These are phyloP conservation scores for Aaosphaeria pasadenensis DNA, from an alignment of 2,329 filamentous ascomycete species.

Conservation along the genomic window DNA sequence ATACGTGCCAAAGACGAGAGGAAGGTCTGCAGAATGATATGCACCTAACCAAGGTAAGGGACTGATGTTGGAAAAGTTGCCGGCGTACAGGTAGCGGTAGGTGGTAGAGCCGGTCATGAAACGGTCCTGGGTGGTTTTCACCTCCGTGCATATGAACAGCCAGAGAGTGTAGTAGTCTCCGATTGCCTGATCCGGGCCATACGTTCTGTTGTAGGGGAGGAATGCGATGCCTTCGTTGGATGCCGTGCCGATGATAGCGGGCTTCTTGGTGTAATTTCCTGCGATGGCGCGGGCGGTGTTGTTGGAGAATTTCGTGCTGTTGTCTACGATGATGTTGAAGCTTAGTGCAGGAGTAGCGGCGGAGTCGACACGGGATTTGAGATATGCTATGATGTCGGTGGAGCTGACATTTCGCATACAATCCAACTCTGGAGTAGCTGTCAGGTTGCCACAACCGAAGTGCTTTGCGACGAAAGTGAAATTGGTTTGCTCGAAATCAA, in stretches of 20 bases:
- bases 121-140: slow-evolving; percentile 24
- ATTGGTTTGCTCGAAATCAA: slow-evolving; percentile 28
- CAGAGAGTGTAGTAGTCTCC: slow-evolving; percentile 18
- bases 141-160: slow-evolving; percentile 28
- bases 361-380: slow-evolving; percentile 19
- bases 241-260: slow-evolving; percentile 37
- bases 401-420: slow-evolving; percentile 36
- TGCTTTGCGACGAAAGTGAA: slow-evolving; percentile 38
- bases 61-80: slow-evolving; percentile 35
- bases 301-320: slow-evolving; percentile 32
- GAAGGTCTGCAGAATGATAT: slow-evolving; percentile 35
- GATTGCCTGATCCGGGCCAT: slow-evolving; percentile 19
- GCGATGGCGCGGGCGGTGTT: slow-evolving; percentile 28
- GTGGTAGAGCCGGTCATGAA: slow-evolving; percentile 21
- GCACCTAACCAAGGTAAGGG: slow-evolving; percentile 34
- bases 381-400: slow-evolving; percentile 27
- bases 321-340: slow-evolving; percentile 28
- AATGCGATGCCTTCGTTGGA: slow-evolving; percentile 35
- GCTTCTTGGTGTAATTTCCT: slow-evolving; percentile 24
- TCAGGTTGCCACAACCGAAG: slow-evolving; percentile 29
- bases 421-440: slow-evolving; percentile 24
- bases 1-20: slow-evolving; percentile 36
- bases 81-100: slow-evolving; percentile 38
- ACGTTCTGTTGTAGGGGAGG: slow-evolving; percentile 24
- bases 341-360: slow-evolving; percentile 17